Evolutionary conservation across 106 monocot genomes (phyloP).

Genomic region (Acorus calamus): DNA sequence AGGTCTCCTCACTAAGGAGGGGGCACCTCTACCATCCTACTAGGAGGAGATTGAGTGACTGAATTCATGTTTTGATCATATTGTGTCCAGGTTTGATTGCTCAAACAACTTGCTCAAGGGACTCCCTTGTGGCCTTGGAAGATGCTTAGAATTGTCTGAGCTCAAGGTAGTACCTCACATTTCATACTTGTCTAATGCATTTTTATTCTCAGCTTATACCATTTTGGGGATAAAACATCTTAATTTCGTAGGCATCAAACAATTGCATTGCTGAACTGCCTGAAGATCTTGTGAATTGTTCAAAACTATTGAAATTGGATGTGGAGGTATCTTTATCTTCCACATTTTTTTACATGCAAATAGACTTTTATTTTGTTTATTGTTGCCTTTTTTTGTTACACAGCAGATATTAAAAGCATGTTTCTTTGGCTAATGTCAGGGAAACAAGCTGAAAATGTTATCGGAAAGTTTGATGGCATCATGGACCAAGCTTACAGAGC

Average conservation of each 20-base stretch:
- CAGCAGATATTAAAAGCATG: background rate
- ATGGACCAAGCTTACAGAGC: slow-evolving; percentile 78
- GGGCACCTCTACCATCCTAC: too few relatives aligned
- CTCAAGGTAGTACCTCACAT: slow-evolving; percentile 48
- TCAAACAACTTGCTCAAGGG: slow-evolving; percentile 77
- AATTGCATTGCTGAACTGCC: slow-evolving; percentile 57
- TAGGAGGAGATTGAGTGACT: too few relatives aligned
- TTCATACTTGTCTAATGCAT: slow-evolving; percentile 1
- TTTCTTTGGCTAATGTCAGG: slow-evolving; percentile 25
- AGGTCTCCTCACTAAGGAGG: too few relatives aligned
- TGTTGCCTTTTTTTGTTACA: too few relatives aligned
- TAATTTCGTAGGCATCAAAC: slow-evolving; percentile 45
- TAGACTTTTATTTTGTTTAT: background rate
- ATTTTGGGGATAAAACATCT: background rate
- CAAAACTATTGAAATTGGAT: slow-evolving; percentile 70
- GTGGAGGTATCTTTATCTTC: slow-evolving; percentile 53
- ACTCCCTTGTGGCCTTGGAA: slow-evolving; percentile 66
- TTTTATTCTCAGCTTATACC: background rate
- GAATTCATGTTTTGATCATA: background rate
- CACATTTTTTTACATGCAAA: background rate
- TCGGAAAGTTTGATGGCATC: slow-evolving; percentile 50
- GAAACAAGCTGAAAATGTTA: slow-evolving; percentile 60
- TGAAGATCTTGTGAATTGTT: slow-evolving; percentile 58
- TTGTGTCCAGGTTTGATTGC: slow-evolving; percentile 71
- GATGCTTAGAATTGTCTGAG: slow-evolving; percentile 59